Base-by-base conservation (phyloP, 192 early-diverging fungal species). In the Coemansia sp. region DNA sequence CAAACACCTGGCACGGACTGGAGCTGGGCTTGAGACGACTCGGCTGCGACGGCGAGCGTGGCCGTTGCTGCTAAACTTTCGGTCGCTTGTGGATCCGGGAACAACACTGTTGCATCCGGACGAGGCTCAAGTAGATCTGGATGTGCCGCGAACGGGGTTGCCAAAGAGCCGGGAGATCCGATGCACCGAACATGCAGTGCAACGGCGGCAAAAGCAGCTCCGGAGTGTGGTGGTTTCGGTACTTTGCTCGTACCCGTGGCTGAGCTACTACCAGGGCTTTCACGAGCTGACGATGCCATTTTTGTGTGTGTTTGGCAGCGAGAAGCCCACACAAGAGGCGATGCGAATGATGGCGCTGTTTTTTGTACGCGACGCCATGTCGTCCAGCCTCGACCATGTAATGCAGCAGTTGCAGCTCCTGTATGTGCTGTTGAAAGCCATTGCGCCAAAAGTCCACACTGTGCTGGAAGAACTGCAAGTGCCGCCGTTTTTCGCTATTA, bases 181-280 rank as follows among this genome's bases (percentile, higher is more conserved):
- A 9, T 45, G 65, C 25, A 67, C 66, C 63, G 52, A 56, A 4
- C 41, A 41, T 19, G 70, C 73, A 9, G 82, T 78, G 10, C 70
- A 61, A 41, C 71, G 73, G 60, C 81, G 82, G 32, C 86, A 85
- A 56, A 53, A 64, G 53, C 81, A 86, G 57, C 69, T 88, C 45
- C 58, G 75, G 25, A 57, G 41, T 1, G 74, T 86, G 22, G 84
- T 88, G 8, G 41, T 66, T 23, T 60, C 67, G 23, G 81, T 86
- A 14, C 57, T 88, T 48, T 83, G 85, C 60, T 65, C 69, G 37
- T 80, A 88, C 65, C 85, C 84, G 29, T 84, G 81, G 69, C 73
- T 90, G 24, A 76, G 86, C 56, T 91, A 90, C 74, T 91, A 89
- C 65, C 90, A 90, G 62, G 79, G 83, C 9, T 85, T 81, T 50